A percentile compares a stretch with the other conserved stretches of the same genome.
Evolutionary conservation across 1,284 basidiomycete species (phyloP).

Genomic region (Dichomitus squalens): DNA sequence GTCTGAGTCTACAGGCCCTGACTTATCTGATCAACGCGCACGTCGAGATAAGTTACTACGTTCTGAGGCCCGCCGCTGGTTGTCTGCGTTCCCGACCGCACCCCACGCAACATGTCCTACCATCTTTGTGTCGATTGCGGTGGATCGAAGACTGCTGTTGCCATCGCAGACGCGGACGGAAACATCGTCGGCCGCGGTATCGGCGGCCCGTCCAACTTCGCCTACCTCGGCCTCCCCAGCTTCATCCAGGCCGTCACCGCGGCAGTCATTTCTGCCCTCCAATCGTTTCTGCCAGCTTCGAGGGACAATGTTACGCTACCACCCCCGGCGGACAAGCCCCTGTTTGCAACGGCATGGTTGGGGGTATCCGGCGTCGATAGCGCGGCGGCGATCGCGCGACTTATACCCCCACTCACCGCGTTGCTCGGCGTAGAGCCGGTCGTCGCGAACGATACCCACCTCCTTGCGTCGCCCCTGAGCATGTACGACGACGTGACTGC

Average conservation of each 20-base stretch:
- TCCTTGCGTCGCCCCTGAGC: constrained; percentile 71
- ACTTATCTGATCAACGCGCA: constrained; percentile 15
- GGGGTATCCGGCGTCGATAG: constrained; percentile 79
- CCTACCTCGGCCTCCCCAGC: constrained; percentile 55
- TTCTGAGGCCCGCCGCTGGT: neutral
- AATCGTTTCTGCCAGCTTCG: constrained; percentile 40
- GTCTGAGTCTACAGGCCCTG: neutral
- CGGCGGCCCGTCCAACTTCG: constrained; percentile 70
- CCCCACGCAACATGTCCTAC: constrained; percentile 46
- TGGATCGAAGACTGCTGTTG: constrained; percentile 78
- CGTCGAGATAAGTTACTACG: constrained; percentile 11
- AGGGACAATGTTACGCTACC: constrained; percentile 30
- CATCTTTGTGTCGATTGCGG: constrained; percentile 83
- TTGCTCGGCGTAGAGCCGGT: constrained; percentile 61
- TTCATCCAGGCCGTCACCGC: constrained; percentile 51
- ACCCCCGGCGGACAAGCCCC: constrained; percentile 41
- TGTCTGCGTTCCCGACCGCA: neutral
- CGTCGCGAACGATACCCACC: constrained; percentile 74
- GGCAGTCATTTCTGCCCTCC: constrained; percentile 58
- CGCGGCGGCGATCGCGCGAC: constrained; percentile 53
- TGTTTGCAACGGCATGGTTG: constrained; percentile 73
- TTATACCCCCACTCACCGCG: constrained; percentile 52
- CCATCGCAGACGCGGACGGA: constrained; percentile 58
- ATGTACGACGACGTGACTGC: constrained; percentile 56
- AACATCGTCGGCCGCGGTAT: constrained; percentile 60